A percentile compares a stretch with the other conserved stretches of the same genome.
These are phyloP conservation scores for Penicillium vulpinum DNA, from an alignment of 2,329 filamentous ascomycete species.

Conservation along the genomic window DNA sequence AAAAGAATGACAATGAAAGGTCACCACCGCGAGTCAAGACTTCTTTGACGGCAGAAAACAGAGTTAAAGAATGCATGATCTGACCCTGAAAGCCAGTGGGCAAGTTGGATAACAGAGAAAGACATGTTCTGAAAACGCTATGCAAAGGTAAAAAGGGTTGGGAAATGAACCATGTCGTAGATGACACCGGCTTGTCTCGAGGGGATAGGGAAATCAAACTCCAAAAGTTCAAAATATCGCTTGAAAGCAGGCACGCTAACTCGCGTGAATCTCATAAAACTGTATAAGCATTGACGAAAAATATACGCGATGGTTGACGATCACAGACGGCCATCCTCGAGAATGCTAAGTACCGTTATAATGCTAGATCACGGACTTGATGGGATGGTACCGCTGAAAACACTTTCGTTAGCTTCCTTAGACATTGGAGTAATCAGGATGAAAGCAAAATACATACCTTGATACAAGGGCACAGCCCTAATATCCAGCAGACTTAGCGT, in stretches of 20 bases:
- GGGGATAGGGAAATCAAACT: conserved; percentile 16
- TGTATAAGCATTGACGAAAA: conserved; percentile 3
- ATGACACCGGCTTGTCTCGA: conserved; percentile 12
- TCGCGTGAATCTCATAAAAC: conserved; percentile 11
- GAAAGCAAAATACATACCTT: conserved; percentile 6
- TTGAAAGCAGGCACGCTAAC: conserved; percentile 20
- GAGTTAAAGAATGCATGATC: neutral
- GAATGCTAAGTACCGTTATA: conserved; percentile 5
- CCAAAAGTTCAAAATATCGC: conserved; percentile 15
- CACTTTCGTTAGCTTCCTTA: neutral
- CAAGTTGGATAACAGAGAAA: neutral
- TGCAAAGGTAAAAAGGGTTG: conserved; percentile 5
- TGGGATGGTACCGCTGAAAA: neutral
- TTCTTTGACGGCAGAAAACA: neutral
- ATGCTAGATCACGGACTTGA: conserved; percentile 3
- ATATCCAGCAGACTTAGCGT: conserved; percentile 9
- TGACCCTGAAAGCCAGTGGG: neutral
- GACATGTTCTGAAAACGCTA: conserved; percentile 7
- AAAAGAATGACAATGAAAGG: neutral
- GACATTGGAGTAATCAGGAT: too few relatives aligned
- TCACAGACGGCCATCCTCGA: neutral
- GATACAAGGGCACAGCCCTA: neutral
- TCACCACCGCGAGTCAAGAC: neutral
- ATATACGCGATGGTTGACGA: neutral
- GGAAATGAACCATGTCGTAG: conserved; percentile 10